Evolutionary conservation across 371 early-diverging fungal species (phyloP).

Genomic region (Funneliformis caledonium): DNA sequence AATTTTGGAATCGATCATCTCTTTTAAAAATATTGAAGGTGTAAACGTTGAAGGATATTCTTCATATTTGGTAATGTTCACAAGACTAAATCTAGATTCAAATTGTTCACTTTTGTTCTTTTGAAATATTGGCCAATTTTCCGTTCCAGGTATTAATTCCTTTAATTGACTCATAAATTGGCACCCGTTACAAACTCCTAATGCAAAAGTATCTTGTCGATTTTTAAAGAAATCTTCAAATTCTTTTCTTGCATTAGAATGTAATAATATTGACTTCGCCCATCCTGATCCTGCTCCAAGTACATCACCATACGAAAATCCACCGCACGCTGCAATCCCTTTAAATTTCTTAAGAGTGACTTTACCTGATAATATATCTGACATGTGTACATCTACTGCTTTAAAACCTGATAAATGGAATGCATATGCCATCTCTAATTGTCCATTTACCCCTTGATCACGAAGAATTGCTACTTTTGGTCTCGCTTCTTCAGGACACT

Average conservation of each 20-base stretch:
- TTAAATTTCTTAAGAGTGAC: slow-evolving; percentile 72
- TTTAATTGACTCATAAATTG: slow-evolving; percentile 91
- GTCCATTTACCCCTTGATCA: slow-evolving; percentile 97
- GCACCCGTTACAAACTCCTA: slow-evolving; percentile 98
- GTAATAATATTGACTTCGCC: slow-evolving; percentile 88
- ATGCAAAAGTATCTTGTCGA: slow-evolving; percentile 87
- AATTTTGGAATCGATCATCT: slow-evolving; percentile 88
- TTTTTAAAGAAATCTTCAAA: slow-evolving; percentile 79
- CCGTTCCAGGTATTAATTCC: slow-evolving; percentile 81
- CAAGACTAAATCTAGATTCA: slow-evolving; percentile 88
- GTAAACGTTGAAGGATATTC: slow-evolving; percentile 11
- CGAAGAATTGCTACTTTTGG: slow-evolving; percentile 93
- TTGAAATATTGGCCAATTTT: slow-evolving; percentile 89
- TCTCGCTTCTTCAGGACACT: slow-evolving; percentile 43
- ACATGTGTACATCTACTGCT: slow-evolving; percentile 96
- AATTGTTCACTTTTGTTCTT: slow-evolving; percentile 92
- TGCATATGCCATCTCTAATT: slow-evolving; percentile 92
- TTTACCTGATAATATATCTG: slow-evolving; percentile 82
- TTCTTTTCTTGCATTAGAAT: slow-evolving; percentile 71
- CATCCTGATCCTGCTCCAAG: slow-evolving; percentile 97
- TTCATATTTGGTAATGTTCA: slow-evolving; percentile 56
- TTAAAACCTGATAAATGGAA: slow-evolving; percentile 92
- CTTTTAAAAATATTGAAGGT: slow-evolving; percentile 77
- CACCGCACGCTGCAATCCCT: slow-evolving; percentile 95
- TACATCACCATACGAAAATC: slow-evolving; percentile 98